Base-by-base conservation (phyloP, 176 grass and related monocot genomes). In the Avena insularis region DNA sequence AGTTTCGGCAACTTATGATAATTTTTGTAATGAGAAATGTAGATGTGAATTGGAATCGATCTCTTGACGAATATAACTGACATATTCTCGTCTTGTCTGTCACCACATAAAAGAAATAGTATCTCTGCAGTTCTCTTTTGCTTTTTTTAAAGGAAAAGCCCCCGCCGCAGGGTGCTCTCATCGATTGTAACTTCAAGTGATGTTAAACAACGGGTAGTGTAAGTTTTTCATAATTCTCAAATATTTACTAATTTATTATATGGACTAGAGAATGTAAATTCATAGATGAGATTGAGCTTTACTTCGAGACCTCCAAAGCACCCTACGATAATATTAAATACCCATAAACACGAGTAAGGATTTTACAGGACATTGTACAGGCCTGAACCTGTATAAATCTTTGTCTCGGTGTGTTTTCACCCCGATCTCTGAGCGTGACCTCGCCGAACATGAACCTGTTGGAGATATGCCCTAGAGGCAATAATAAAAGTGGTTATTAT, bases 1-100 rank as follows among this genome's bases (percentile, higher is more conserved):
- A 65, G 62, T 63, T 63, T 63, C 23, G 27, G 60, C n/a, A 27
- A 63, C 60, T 63, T 63, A 63, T 63, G 60, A 27, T 63, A 63
- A 27, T 63, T 63, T 63, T 57, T 61, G 23, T 63, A 63, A 63
- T 63, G 60, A 63, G 27, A 63, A 63, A 63, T 63, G 12, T 63
- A 25, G n/a, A 27, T 13, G 60, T 63, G 23, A 4, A 8, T 27
- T 63, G 8, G n/a, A 63, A 63, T 13, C 2, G 27, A 63, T 63
- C 2, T 27, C 21, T 27, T 29, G 60, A 63, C 12, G n/a, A 63
- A 63, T 63, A 63, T 23, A 63, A 2, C 60, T 27, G 9, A 63
- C 60, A 63, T 63, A 27, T 13, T 63, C n/a, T 63, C 2, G 2
- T 63, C 10, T 27, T 63, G 27, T 63, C 60, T 23, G 20, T n/a